A percentile compares a stretch with the other conserved stretches of the same genome.
phyloP scores from a whole-genome alignment of 495 filamentous ascomycete genomes.

The Podospora didyma region DNA sequence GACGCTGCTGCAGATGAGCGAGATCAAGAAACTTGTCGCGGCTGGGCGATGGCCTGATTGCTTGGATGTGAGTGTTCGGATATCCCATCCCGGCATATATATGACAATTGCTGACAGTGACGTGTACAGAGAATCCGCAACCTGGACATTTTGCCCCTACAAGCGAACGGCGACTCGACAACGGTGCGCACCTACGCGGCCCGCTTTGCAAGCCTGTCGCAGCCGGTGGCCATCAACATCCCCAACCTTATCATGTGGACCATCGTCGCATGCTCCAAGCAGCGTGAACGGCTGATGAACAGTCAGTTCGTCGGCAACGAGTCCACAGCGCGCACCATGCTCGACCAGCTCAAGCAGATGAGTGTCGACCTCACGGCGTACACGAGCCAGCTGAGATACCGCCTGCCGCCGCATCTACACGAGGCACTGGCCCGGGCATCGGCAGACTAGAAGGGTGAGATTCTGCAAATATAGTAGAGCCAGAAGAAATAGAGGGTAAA shows the following conservation, averaged over 20 bases:
- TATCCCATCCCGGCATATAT: not conserved
- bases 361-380: conserved; percentile 90
- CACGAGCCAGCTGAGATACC: conserved; percentile 88
- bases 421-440: conserved; percentile 76
- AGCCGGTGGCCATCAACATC: conserved; percentile 78
- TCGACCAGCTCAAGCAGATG: conserved; percentile 66
- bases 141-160: conserved; percentile 73
- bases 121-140: conserved; percentile 60
- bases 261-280: conserved; percentile 72
- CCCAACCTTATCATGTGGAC: conserved; percentile 91
- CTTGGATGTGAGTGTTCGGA: conserved; percentile 66
- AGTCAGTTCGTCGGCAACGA: conserved; percentile 70
- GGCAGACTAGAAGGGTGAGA: conserved; percentile 46
- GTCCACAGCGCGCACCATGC: conserved; percentile 59
- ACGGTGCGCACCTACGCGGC: conserved; percentile 70
- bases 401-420: conserved; percentile 66
- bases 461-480: not conserved
- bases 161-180: conserved; percentile 63
- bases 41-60: conserved; percentile 68
- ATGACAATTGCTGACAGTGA: conserved; percentile 6
- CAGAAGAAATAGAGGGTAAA: not conserved
- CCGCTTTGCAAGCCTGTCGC: conserved; percentile 67
- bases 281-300: conserved; percentile 62
- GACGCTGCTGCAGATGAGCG: conserved; percentile 71
- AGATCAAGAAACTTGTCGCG: conserved; percentile 69